Conservation (phyloP, 2,329 filamentous ascomycete species). For the Trichoderma cornu-damae region DNA sequence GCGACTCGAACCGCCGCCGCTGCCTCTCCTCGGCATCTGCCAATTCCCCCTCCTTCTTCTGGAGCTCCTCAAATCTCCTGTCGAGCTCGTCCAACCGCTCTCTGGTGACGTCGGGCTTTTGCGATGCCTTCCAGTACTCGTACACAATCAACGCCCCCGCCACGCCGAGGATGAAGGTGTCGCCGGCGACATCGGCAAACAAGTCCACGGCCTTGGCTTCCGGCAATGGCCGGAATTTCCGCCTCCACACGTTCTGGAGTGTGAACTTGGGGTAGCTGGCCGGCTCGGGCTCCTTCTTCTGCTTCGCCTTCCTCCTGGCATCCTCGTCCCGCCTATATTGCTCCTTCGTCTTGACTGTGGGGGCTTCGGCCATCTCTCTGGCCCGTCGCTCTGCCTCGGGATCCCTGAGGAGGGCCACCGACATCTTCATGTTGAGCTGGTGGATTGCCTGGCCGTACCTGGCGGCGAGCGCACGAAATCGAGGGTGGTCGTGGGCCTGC, state of each 20-base stretch:
- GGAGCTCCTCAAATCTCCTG: constrained; percentile 45
- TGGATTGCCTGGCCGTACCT: constrained; percentile 60
- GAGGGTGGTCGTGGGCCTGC: constrained; percentile 59
- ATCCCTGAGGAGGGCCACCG: constrained; percentile 55
- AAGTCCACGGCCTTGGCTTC: constrained; percentile 62
- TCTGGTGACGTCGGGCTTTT: constrained; percentile 55
- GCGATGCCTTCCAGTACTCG: constrained; percentile 55
- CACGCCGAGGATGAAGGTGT: constrained; percentile 57
- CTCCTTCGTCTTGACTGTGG: constrained; percentile 61
- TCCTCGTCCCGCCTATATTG: constrained; percentile 52
- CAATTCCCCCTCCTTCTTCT: constrained; percentile 46
- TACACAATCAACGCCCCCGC: constrained; percentile 54
- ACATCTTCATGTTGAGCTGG: constrained; percentile 61
- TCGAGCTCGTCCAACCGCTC: constrained; percentile 50
- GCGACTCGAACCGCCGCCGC: constrained; percentile 43
- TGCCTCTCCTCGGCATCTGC: constrained; percentile 42
- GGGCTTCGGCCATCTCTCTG: constrained; percentile 57
- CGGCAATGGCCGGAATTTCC: constrained; percentile 58
- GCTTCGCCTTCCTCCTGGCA: constrained; percentile 38
- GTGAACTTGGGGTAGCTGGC: neutral
- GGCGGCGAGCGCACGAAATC: constrained; percentile 57
- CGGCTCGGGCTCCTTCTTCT: constrained; percentile 22
- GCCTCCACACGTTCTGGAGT: constrained; percentile 53
- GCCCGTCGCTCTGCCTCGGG: constrained; percentile 52
- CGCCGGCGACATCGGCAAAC: constrained; percentile 61